These are phyloP conservation scores for Knufia fluminis DNA, from an alignment of 2,329 filamentous ascomycete species.

Conservation along the genomic window DNA sequence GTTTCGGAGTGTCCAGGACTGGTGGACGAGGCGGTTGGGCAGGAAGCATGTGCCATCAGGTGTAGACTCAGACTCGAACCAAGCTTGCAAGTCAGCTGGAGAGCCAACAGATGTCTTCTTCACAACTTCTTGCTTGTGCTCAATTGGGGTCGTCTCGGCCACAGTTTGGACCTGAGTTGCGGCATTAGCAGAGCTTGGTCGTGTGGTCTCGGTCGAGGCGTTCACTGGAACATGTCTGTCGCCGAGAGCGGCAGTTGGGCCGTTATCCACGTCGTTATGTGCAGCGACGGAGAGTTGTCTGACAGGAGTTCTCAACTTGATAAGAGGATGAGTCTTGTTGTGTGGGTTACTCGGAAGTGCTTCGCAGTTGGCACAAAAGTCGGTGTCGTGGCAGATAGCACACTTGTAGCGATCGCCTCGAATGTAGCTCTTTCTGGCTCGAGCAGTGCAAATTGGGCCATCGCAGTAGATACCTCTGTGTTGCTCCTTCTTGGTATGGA, in stretches of 20 bases:
- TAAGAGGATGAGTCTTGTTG: slow-evolving; percentile 91
- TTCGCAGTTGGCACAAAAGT: slow-evolving; percentile 93
- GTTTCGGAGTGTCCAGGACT: slow-evolving; percentile 88
- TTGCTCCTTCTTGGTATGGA: slow-evolving; percentile 30
- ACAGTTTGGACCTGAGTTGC: slow-evolving; percentile 61
- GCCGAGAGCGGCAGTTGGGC: slow-evolving; percentile 60
- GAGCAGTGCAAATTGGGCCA: slow-evolving; percentile 69
- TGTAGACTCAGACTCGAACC: slow-evolving; percentile 70
- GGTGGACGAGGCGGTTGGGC: slow-evolving; percentile 67
- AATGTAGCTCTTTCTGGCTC: slow-evolving; percentile 53
- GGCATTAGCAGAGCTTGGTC: slow-evolving; percentile 42
- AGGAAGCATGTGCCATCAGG: slow-evolving; percentile 65
- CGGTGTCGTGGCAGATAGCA: slow-evolving; percentile 84
- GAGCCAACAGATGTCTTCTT: slow-evolving; percentile 27
- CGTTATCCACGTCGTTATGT: slow-evolving; percentile 63
- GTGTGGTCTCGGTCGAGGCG: slow-evolving; percentile 44
- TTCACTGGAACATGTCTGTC: slow-evolving; percentile 46
- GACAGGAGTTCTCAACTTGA: slow-evolving; percentile 93
- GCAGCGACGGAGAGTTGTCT: slow-evolving; percentile 82
- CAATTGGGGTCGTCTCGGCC: slow-evolving; percentile 59
- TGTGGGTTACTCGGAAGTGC: slow-evolving; percentile 74
- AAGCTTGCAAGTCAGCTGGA: slow-evolving; percentile 45
- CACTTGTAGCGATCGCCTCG: slow-evolving; percentile 90
- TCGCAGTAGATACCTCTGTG: slow-evolving; percentile 92
- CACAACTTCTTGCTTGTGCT: slow-evolving; percentile 20